phyloP scores from a whole-genome alignment of 2,329 filamentous ascomycete genomes.

The Cercospora zeae-maydis region DNA sequence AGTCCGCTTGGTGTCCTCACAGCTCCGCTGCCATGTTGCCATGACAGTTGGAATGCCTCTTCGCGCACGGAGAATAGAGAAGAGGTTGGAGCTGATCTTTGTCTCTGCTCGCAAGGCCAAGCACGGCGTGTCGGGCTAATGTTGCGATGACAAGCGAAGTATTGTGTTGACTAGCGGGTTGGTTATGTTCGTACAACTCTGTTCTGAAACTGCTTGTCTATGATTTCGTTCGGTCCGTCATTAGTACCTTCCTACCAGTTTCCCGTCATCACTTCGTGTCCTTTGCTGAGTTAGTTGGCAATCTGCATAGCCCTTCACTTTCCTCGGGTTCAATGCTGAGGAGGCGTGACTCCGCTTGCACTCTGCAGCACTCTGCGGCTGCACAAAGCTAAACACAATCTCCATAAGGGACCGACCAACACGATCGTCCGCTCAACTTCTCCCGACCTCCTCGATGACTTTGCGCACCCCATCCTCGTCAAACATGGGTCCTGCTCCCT shows the following conservation, averaged over 20 bases:
- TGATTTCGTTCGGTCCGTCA: neutral
- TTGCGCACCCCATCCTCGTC: constrained; percentile 68
- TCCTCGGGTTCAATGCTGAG: neutral
- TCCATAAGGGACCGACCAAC: constrained; percentile 21
- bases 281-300: neutral
- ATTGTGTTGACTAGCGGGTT: neutral
- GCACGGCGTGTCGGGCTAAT: neutral
- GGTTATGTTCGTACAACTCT: neutral
- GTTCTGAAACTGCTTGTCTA: neutral
- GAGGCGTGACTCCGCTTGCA: neutral
- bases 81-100: no score
- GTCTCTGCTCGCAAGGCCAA: neutral
- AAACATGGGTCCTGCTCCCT: constrained; percentile 83
- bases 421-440: constrained; percentile 74
- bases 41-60: neutral
- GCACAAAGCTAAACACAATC: neutral
- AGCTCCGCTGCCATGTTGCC: neutral
- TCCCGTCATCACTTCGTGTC: neutral
- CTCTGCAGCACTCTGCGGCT: neutral
- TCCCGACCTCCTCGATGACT: constrained; percentile 75
- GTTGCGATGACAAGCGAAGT: neutral
- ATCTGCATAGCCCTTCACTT: neutral
- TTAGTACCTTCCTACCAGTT: neutral
- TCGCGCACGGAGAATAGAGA: no score
- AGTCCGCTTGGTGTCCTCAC: neutral